Evolutionary conservation across 805 yeast genomes (phyloP), one percentile per base, ranked within the genome.

Genomic region (Metschnikowia kofuensis): DNA sequence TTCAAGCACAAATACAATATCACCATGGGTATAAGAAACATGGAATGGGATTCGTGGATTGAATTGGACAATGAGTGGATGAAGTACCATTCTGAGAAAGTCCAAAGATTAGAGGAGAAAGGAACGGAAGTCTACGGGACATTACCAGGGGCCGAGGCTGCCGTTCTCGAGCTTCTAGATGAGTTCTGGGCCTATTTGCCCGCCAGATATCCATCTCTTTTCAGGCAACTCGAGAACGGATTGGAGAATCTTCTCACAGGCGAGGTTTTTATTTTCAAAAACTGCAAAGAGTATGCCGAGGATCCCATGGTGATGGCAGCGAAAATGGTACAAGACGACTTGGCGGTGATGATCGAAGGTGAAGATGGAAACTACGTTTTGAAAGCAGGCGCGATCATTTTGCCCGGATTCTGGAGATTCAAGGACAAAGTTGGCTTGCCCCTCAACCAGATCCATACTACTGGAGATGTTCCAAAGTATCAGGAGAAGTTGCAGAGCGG

Each of bases 321-420:
- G 1, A 72, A 74, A 55, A 68, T 83, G 64, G 64, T 78, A 12
- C 89, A 84, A 63, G 89, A 84, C 62, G 89, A 84, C 61, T 64
- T 83, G 44, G 89, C 88, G 5, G 70, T 84, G 21, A 79, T 84
- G 85, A 65, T 82, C 44, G 89, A 84, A 57, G 69, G 73, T 43
- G 74, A 71, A 21, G 74, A 81, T 35, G 88, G 87, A 8, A 75
- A 78, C 45, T 83, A 82, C 59, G 67, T 67, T 32, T 68, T 84
- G 47, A 78, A 76, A 56, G 83, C 79, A 29, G 89, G 87, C 2
- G 79, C 85, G 5, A 80, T 84, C 43, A 68, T 81, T 58, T 70
- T 84, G 40, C 84, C 89, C 3, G 89, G 85, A 0, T 84, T 83
- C 63, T 84, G 89, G 89, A 71, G 87, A 59, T 72, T 84, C 38